Evolutionary conservation across 352 stramenopile species (phyloP).

Genomic region (Pythium volutum): DNA sequence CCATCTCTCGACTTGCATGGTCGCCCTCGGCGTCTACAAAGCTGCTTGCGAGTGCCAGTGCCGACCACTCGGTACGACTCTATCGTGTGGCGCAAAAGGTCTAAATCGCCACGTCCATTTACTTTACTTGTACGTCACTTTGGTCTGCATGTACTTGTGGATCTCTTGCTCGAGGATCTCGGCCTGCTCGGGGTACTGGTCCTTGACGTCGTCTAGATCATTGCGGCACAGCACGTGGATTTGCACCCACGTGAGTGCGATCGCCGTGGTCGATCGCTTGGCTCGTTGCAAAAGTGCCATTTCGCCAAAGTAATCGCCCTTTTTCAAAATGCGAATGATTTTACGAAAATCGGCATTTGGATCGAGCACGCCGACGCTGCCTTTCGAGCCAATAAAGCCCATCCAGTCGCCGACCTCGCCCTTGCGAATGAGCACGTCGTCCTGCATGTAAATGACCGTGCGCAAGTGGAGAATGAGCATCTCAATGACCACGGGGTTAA

Average conservation of each 20-base stretch:
- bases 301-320: conserved; percentile 79
- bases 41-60: conserved; percentile 42
- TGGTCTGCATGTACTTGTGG: conserved; percentile 72
- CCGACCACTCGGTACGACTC: conserved; percentile 52
- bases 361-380: conserved; percentile 63
- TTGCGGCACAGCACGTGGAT: conserved; percentile 70
- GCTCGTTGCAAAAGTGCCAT: conserved; percentile 69
- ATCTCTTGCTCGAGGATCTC: conserved; percentile 71
- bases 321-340: conserved; percentile 69
- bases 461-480: conserved; percentile 71
- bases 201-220: conserved; percentile 67
- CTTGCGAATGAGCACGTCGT: conserved; percentile 76
- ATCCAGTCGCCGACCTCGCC: conserved; percentile 83
- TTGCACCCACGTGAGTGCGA: conserved; percentile 73
- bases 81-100: conserved; percentile 25
- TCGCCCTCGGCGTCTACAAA: background rate
- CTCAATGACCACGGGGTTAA: conserved; percentile 67
- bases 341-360: conserved; percentile 39
- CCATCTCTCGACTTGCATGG: conserved; percentile 54
- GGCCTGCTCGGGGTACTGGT: conserved; percentile 60
- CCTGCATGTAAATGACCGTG: conserved; percentile 79
- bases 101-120: conserved; percentile 3
- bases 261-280: conserved; percentile 62
- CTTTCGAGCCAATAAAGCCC: conserved; percentile 77
- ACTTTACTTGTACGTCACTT: conserved; percentile 55